Conservation (phyloP, 208 protist species). For the Trypanosoma congolense region DNA sequence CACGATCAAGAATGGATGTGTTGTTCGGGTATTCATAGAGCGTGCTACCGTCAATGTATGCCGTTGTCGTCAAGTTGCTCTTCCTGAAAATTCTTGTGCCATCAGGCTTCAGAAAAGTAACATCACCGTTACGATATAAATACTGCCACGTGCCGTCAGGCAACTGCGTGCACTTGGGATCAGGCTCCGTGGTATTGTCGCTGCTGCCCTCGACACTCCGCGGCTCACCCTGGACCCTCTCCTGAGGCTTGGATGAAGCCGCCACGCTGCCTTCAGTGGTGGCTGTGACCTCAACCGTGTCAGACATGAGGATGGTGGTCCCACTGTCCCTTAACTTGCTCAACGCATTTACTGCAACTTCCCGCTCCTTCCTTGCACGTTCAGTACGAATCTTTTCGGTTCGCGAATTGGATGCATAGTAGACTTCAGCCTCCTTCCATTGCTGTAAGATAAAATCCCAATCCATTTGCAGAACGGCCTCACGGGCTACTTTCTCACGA, state of each 20-base stretch:
- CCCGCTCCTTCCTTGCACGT: conserved; percentile 40
- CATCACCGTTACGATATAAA: conserved; percentile 60
- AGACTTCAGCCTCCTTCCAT: conserved; percentile 33
- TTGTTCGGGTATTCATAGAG: conserved; percentile 77
- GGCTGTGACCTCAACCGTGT: conserved; percentile 32
- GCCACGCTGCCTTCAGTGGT: background rate
- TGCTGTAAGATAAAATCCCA: conserved; percentile 71
- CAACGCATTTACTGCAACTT: conserved; percentile 36
- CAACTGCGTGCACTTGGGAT: conserved; percentile 44
- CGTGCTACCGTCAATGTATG: conserved; percentile 53
- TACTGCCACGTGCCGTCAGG: conserved; percentile 79
- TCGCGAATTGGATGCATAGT: conserved; percentile 52
- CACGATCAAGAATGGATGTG: conserved; percentile 65
- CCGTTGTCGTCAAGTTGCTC: conserved; percentile 54
- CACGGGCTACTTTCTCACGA: conserved; percentile 18
- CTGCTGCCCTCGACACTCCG: conserved; percentile 3
- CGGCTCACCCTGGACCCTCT: background rate
- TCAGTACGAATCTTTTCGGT: conserved; percentile 15
- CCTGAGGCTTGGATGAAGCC: background rate
- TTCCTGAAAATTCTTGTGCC: conserved; percentile 67
- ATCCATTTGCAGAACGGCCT: conserved; percentile 40
- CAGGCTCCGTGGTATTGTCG: conserved; percentile 4
- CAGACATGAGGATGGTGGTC: conserved; percentile 35
- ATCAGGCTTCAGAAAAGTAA: conserved; percentile 37
- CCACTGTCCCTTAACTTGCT: conserved; percentile 48